Evolutionary conservation across 495 filamentous ascomycete species (phyloP), one percentile per base, ranked within the genome.

Genomic region (Cudoniella acicularis): DNA sequence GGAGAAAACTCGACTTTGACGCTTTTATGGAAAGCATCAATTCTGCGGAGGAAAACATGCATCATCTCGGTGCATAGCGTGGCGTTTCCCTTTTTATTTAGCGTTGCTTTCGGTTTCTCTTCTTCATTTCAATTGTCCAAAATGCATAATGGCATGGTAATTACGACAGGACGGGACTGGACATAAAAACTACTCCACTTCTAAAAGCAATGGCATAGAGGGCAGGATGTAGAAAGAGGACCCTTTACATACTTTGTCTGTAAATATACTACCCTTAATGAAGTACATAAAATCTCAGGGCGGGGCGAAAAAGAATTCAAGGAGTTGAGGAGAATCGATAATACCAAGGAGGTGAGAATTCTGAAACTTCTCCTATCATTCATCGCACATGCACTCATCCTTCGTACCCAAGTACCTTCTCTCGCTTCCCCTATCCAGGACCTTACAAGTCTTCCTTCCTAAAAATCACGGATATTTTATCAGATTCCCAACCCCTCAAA

Each of bases 401-500:
- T n/a, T n/a, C n/a, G n/a, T n/a, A n/a, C n/a, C n/a, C n/a, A n/a
- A n/a, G n/a, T n/a, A n/a, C n/a, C n/a, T n/a, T n/a, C 18, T 18
- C 27, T 3, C 10, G 20, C 16, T 20, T 17, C 13, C 26, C n/a
- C 22, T 24, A 24, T 21, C n/a, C 22, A 23, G 17, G 52, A 11
- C 52, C 43, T 22, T n/a, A n/a, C n/a, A n/a, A n/a, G n/a, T n/a
- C n/a, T n/a, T n/a, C n/a, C n/a, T n/a, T n/a, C n/a, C n/a, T n/a
- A n/a, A n/a, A n/a, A n/a, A n/a, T n/a, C n/a, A n/a, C n/a, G n/a
- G n/a, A n/a, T n/a, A n/a, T n/a, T 22, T 11, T 4, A 24, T 52
- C 36, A 59, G 18, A 59, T 23, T 6, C 41, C 49, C 16, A 59
- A 17, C 21, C 26, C 30, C 16, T 18, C 49, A 27, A 59, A 59